Percentiles rank a stretch among this genome's conserved stretches.
Evolutionary conservation across 2,329 filamentous ascomycete species (phyloP).

Genomic region (Dothideomycetes sp.): DNA sequence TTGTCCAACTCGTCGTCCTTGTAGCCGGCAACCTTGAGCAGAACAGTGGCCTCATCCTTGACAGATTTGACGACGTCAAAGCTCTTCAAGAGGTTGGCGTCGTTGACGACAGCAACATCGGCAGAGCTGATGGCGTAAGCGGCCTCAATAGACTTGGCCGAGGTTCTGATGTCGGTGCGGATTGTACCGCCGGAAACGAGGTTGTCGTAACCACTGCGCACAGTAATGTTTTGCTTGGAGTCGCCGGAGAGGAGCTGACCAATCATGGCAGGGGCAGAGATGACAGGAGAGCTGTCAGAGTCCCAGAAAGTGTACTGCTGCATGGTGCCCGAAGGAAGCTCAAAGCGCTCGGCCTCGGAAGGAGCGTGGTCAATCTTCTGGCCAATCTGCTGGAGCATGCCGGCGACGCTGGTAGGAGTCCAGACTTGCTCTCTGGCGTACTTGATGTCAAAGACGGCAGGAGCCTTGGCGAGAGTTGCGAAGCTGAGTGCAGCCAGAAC

Average conservation of each 20-base stretch:
- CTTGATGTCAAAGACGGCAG: slow-evolving; percentile 72
- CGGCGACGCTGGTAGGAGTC: slow-evolving; percentile 47
- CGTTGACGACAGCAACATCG: slow-evolving; percentile 68
- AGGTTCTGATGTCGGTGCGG: slow-evolving; percentile 76
- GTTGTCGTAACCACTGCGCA: slow-evolving; percentile 53
- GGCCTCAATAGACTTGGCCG: slow-evolving; percentile 73
- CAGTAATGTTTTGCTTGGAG: slow-evolving; percentile 51
- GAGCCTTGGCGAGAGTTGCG: slow-evolving; percentile 55
- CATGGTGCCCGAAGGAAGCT: slow-evolving; percentile 39
- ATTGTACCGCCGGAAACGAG: slow-evolving; percentile 64
- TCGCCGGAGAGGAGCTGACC: slow-evolving; percentile 53
- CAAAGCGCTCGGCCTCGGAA: slow-evolving; percentile 27
- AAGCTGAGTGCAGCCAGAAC: slow-evolving; percentile 80
- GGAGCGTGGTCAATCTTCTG: slow-evolving; percentile 30
- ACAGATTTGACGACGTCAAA: slow-evolving; percentile 64
- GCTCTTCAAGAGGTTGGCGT: slow-evolving; percentile 69
- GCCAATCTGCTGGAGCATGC: slow-evolving; percentile 39
- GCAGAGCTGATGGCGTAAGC: slow-evolving; percentile 73
- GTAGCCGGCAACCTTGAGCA: slow-evolving; percentile 67
- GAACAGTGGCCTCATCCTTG: slow-evolving; percentile 60
- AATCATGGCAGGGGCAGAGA: slow-evolving; percentile 53
- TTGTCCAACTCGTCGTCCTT: slow-evolving; percentile 89
- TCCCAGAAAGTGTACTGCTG: slow-evolving; percentile 95
- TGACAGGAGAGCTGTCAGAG: slow-evolving; percentile 61
- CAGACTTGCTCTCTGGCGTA: slow-evolving; percentile 66